Conservation (phyloP, 2,329 filamentous ascomycete genomes). For the Teratosphaeria gauchensis region DNA sequence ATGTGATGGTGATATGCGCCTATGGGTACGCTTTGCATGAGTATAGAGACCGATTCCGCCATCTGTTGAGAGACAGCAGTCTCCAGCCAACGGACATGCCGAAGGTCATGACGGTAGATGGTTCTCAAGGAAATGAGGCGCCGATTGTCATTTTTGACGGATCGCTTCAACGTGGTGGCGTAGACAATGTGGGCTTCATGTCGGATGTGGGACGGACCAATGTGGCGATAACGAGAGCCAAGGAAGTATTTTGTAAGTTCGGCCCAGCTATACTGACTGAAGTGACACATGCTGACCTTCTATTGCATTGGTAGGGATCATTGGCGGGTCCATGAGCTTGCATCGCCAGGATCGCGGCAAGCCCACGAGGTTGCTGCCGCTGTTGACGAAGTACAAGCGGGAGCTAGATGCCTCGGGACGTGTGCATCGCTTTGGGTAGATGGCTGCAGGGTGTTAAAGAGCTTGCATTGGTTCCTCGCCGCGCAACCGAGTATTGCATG, state of each 20-base stretch:
- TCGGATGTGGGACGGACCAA: constrained; percentile 9
- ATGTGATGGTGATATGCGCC: constrained; percentile 11
- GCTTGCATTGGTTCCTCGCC: not conserved
- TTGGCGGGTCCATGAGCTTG: constrained; percentile 2
- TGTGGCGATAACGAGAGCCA: constrained; percentile 14
- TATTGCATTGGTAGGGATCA: not conserved
- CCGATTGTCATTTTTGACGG: constrained; percentile 12
- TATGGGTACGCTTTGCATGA: constrained; percentile 9
- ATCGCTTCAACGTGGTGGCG: constrained; percentile 4
- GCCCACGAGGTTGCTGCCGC: not conserved
- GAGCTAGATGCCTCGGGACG: not conserved
- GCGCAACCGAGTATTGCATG: not conserved
- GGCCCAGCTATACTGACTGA: not conserved
- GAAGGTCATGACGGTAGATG: constrained; percentile 9
- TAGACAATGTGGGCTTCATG: constrained; percentile 10
- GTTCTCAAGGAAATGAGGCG: constrained; percentile 9
- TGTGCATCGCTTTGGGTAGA: not conserved
- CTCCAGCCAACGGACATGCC: constrained; percentile 4
- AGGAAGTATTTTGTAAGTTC: constrained; percentile 11
- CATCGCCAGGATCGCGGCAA: not conserved
- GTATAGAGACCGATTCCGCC: not conserved
- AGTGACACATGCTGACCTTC: not conserved
- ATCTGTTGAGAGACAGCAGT: not conserved
- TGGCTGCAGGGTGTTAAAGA: not conserved
- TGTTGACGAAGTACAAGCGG: constrained; percentile 3